Conservation (phyloP, 768 basidiomycete species). For the Leccinum incarnatum region DNA sequence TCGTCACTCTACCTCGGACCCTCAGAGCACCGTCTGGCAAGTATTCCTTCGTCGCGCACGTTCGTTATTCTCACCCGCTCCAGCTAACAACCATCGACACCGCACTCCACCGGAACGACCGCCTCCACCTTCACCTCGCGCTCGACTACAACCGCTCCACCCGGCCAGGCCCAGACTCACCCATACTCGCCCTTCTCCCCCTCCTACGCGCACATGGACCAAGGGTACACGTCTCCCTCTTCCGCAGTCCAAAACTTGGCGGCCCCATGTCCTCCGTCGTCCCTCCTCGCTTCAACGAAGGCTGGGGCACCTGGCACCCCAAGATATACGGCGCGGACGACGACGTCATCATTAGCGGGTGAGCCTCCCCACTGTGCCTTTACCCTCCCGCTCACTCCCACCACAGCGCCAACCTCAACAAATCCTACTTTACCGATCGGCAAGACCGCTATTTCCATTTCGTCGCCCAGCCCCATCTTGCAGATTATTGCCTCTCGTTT, state of each 20-base stretch:
- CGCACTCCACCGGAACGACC: conserved; percentile 55
- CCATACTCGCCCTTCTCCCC: conserved; percentile 65
- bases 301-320: conserved; percentile 98
- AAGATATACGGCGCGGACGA: conserved; percentile 95
- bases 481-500: conserved; percentile 84
- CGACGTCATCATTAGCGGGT: conserved; percentile 93
- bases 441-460: conserved; percentile 94
- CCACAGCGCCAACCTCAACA: conserved; percentile 84
- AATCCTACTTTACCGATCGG: conserved; percentile 90
- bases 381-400: conserved; percentile 2
- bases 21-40: conserved; percentile 74
- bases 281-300: conserved; percentile 94
- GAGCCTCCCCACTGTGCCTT: conserved; percentile 23
- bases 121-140: conserved; percentile 66
- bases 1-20: conserved; percentile 89
- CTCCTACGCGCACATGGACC: conserved; percentile 69
- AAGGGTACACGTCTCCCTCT: conserved; percentile 76
- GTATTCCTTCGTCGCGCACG: conserved; percentile 25
- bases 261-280: conserved; percentile 73
- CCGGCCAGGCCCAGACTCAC: conserved; percentile 69
- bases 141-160: conserved; percentile 82
- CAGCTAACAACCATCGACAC: conserved; percentile 69
- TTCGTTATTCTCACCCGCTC: background rate
- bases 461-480: conserved; percentile 52
- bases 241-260: conserved; percentile 81